A percentile compares a stretch with the other conserved stretches of the same genome.
Evolutionary conservation across 163 green algal species (phyloP).

Genomic region (Scenedesmus sp.): DNA sequence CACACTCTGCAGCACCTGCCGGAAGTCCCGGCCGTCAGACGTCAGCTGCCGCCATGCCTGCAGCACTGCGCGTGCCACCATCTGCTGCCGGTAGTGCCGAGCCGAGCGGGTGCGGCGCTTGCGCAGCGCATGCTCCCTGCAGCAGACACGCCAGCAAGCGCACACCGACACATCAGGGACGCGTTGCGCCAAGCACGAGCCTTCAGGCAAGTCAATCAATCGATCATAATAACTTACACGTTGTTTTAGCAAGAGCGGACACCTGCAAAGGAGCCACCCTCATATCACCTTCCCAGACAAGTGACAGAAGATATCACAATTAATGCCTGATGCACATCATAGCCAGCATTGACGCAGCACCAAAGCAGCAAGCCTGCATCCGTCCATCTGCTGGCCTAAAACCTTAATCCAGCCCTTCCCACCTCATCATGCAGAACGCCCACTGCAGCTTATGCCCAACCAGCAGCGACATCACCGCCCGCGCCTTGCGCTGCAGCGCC

Average conservation of each 20-base stretch:
- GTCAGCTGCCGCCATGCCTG: background rate
- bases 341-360: too few relatives aligned
- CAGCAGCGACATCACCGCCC: conserved; percentile 34
- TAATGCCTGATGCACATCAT: too few relatives aligned
- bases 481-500: conserved; percentile 26
- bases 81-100: background rate
- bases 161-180: background rate
- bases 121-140: conserved; percentile 44
- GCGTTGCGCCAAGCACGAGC: background rate
- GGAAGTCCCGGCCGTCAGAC: background rate
- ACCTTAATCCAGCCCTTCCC: too few relatives aligned
- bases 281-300: too few relatives aligned
- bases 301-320: too few relatives aligned
- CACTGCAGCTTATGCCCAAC: conserved; percentile 24
- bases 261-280: too few relatives aligned
- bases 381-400: too few relatives aligned
- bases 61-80: conserved; percentile 9
- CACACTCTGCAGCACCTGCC: conserved; percentile 1
- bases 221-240: too few relatives aligned
- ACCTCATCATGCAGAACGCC: conserved; percentile 52
- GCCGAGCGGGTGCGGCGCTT: conserved; percentile 48
- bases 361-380: background rate
- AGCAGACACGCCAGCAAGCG: background rate
- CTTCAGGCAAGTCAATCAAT: too few relatives aligned
- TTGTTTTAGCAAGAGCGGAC: too few relatives aligned